phyloP scores from a whole-genome alignment of 202 grass and related monocot species.

The Sporobolus alterniflorus region DNA sequence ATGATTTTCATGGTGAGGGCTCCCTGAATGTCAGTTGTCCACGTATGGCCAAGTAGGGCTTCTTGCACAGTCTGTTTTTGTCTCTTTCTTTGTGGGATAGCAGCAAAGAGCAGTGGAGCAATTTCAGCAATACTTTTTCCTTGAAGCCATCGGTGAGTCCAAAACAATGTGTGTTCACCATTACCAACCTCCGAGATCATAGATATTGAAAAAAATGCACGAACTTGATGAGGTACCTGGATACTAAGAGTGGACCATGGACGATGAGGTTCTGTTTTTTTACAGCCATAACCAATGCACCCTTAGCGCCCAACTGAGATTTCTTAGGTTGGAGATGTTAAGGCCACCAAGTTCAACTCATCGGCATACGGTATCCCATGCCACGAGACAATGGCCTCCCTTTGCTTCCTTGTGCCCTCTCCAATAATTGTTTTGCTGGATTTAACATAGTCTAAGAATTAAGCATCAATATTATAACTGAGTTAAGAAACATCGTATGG shows the following conservation, averaged over 20 bases:
- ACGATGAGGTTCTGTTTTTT: too few relatives aligned
- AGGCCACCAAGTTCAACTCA: background rate
- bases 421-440: too few relatives aligned
- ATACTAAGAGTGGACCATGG: background rate
- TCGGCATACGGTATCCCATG: background rate
- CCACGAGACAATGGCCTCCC: background rate
- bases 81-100: background rate
- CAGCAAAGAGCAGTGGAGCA: background rate
- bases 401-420: background rate
- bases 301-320: background rate
- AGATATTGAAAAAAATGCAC: background rate
- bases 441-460: too few relatives aligned
- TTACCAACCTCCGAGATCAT: background rate
- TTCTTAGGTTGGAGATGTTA: background rate
- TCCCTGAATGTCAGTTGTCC: background rate
- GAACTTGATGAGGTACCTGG: background rate
- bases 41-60: background rate
- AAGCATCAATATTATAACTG: too few relatives aligned
- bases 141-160: background rate
- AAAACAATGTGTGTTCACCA: background rate
- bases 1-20: background rate
- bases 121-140: background rate
- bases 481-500: too few relatives aligned
- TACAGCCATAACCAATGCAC: too few relatives aligned
- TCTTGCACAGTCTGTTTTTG: background rate